Percentiles rank a stretch among this genome's conserved stretches.
These are phyloP conservation scores for Saturnispora kantuleensis DNA, from an alignment of 805 yeast genomes.

Conservation along the genomic window DNA sequence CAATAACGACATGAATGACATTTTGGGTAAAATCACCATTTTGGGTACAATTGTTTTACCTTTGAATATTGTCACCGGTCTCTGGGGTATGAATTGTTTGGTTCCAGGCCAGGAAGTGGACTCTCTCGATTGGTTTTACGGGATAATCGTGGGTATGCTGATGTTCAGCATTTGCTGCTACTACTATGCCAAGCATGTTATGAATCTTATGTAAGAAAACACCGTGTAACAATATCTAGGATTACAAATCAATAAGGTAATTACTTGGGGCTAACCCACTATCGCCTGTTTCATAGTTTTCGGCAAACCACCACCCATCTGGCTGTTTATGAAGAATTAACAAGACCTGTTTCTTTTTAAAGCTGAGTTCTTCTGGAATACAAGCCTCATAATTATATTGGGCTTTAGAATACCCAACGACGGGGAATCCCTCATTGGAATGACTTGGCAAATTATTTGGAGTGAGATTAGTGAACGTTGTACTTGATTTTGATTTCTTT, in stretches of 20 bases:
- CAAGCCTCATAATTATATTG: constrained; percentile 49
- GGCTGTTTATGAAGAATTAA: constrained; percentile 48
- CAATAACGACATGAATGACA: constrained; percentile 94
- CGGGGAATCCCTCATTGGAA: constrained; percentile 45
- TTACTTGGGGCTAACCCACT: constrained; percentile 60
- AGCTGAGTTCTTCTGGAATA: constrained; percentile 50
- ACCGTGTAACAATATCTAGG: not conserved
- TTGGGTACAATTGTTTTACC: constrained; percentile 94
- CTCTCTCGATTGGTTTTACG: constrained; percentile 58
- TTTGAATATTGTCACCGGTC: constrained; percentile 87
- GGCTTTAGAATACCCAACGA: constrained; percentile 44
- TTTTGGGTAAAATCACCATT: constrained; percentile 84
- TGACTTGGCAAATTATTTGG: constrained; percentile 33
- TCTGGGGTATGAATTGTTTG: constrained; percentile 97
- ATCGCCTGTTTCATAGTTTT: constrained; percentile 34
- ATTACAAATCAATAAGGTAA: constrained; percentile 30
- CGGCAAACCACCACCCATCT: constrained; percentile 73
- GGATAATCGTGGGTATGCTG: constrained; percentile 38
- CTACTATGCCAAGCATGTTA: constrained; percentile 36
- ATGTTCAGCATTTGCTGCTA: constrained; percentile 38
- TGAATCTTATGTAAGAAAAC: constrained; percentile 16
- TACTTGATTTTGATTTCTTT: constrained; percentile 25
- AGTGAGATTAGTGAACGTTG: constrained; percentile 17
- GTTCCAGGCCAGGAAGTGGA: constrained; percentile 83
- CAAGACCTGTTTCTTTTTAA: constrained; percentile 47